Evolutionary conservation across 2,329 filamentous ascomycete genomes (phyloP), one percentile per base, ranked within the genome.

Genomic region (Tolypocladium pustulatum): DNA sequence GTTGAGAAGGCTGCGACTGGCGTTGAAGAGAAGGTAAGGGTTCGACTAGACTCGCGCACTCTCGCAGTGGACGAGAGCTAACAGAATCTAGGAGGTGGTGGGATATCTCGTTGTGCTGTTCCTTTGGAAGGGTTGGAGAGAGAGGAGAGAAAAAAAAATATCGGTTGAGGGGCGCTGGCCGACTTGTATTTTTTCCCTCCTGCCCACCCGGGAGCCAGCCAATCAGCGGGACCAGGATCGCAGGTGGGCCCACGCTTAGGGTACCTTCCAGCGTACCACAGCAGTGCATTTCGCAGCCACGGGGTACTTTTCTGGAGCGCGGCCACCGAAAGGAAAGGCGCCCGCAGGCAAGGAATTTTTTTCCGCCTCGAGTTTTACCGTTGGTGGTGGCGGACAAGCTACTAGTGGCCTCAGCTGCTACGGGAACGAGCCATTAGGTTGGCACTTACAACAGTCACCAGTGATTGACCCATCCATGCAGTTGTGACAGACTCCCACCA

Each of bases 21-120:
- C 57, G 65, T 59, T 61, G 66, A 68, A 65, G 55, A 65, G 30
- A 68, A 65, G 63, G 58, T 65, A 61, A 58, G 72, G 61, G 25
- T 20, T 70, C 69, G 65, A 68, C 75, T 79, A 81, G 78, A 81
- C 72, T 73, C 73, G 69, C 70, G 66, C 68, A 72, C 75, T 78
- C 79, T 74, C 80, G 72, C 62, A 65, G 64, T n/a, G 65, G 62
- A 71, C 72, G 73, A 75, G 75, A 76, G 74, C 68, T 65, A 66
- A 69, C 65, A 65, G 66, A 71, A 73, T 69, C 72, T 77, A 78
- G 68, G 74, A 79, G 69, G 63, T 63, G 61, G 61, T 56, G 59
- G 65, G 67, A 66, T 66, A 63, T 69, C 64, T 71, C 60, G 63
- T 65, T 68, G 67, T 67, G 67, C 65, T 68, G 63, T 64, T 66